These are phyloP conservation scores for Suillus weaverae DNA, from an alignment of 768 basidiomycete species.

Conservation along the genomic window DNA sequence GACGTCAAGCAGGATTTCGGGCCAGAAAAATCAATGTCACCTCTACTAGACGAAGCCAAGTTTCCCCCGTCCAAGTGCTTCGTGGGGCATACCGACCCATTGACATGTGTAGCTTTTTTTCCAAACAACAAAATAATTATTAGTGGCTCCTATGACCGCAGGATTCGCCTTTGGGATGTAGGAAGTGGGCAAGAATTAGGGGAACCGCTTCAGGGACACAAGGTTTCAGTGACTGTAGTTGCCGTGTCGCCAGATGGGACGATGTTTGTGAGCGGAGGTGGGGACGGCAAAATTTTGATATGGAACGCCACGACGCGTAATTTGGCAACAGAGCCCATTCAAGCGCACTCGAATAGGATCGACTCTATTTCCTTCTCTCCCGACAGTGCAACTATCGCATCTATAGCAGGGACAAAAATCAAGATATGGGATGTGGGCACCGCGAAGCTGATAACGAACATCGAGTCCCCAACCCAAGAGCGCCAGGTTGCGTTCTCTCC, in stretches of 20 bases:
- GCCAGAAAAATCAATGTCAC: not conserved
- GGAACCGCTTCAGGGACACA: not conserved
- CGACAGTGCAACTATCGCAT: not conserved
- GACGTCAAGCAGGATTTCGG: not conserved
- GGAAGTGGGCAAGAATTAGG: not conserved
- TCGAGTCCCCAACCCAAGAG: not conserved
- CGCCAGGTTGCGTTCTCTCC: not conserved
- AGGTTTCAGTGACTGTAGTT: not conserved
- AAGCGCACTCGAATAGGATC: not conserved
- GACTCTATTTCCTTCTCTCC: not conserved
- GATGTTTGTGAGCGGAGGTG: not conserved
- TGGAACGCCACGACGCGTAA: not conserved
- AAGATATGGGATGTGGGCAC: not conserved
- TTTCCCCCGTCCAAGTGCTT: not conserved
- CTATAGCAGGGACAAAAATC: not conserved
- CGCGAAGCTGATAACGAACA: not conserved
- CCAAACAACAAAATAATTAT: not conserved
- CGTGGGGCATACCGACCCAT: not conserved
- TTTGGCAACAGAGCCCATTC: not conserved
- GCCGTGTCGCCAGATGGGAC: not conserved
- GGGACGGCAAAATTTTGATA: not conserved
- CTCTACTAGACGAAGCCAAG: not conserved
- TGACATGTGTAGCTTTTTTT: not conserved
- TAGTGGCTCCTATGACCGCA: not conserved
- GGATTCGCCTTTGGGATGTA: constrained; percentile 1